These are phyloP conservation scores for Diplotaxis tenuifolia DNA, from an alignment of 345 rosid genomes.

Conservation along the genomic window DNA sequence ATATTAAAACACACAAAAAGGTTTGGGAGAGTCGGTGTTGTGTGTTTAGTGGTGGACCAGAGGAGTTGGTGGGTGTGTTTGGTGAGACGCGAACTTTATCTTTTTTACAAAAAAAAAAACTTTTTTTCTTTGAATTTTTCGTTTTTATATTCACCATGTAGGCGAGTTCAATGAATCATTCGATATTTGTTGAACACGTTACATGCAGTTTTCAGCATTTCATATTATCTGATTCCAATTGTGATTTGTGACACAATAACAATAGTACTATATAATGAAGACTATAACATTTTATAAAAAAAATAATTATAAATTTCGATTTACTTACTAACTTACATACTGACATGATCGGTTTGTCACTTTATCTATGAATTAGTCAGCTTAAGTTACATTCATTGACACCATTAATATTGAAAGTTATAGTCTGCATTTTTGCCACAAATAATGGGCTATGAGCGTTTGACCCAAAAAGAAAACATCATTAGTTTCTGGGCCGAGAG, in stretches of 20 bases:
- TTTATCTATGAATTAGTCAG: not conserved
- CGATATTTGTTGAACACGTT: not conserved
- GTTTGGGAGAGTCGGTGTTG: slow-evolving; percentile 25
- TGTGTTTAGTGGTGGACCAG: slow-evolving; percentile 28
- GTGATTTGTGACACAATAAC: not conserved
- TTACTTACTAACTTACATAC: no score
- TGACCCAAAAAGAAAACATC: no score
- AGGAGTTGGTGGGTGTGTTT: slow-evolving; percentile 28
- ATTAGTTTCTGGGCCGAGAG: no score
- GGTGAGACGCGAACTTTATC: slow-evolving; percentile 15
- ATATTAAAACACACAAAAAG: not conserved
- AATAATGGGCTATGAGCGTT: no score
- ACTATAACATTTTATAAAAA: not conserved
- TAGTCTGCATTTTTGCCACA: not conserved
- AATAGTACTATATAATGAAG: not conserved
- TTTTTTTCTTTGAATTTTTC: not conserved
- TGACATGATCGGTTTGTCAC: no score
- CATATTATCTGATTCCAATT: not conserved
- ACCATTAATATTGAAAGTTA: not conserved
- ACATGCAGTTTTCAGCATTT: not conserved
- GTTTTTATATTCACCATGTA: slow-evolving; percentile 11
- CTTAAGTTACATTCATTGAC: not conserved
- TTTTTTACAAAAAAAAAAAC: no score
- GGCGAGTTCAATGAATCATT: slow-evolving; percentile 6
- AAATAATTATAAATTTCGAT: no score